Evolutionary conservation across 805 yeast genomes (phyloP).

Genomic region (Wickerhamiella domercqiae): DNA sequence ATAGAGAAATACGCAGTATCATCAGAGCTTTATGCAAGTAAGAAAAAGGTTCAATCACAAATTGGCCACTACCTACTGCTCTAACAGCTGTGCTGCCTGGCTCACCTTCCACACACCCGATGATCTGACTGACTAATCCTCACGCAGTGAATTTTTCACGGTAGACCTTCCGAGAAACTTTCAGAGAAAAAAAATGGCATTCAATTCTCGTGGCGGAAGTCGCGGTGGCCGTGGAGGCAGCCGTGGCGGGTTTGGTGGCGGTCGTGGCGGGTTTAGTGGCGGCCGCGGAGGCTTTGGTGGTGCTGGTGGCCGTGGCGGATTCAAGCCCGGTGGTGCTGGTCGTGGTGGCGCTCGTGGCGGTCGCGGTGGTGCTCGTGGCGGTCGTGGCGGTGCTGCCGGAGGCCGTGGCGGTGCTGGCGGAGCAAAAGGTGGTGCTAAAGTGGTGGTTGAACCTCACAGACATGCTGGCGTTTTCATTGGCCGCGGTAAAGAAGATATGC

Average conservation of each 20-base stretch:
- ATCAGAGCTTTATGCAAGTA: too few relatives aligned
- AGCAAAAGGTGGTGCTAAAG: constrained; percentile 69
- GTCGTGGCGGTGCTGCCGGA: constrained; percentile 41
- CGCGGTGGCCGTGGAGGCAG: constrained; percentile 44
- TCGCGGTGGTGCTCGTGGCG: constrained; percentile 36
- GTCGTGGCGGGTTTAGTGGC: constrained; percentile 30
- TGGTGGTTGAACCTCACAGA: constrained; percentile 95
- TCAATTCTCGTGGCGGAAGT: constrained; percentile 35
- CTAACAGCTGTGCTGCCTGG: too few relatives aligned
- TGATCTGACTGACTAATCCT: too few relatives aligned
- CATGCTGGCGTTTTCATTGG: constrained; percentile 97
- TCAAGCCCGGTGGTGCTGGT: constrained; percentile 18
- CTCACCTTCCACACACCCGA: too few relatives aligned
- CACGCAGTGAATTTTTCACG: too few relatives aligned
- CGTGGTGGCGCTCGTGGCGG: constrained; percentile 27
- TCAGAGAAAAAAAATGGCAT: not conserved
- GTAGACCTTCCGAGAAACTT: too few relatives aligned
- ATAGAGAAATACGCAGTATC: too few relatives aligned
- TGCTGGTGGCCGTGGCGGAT: constrained; percentile 24
- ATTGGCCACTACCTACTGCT: too few relatives aligned
- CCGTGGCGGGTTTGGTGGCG: constrained; percentile 35
- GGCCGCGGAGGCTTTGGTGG: constrained; percentile 27
- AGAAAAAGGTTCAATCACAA: too few relatives aligned
- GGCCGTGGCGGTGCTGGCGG: constrained; percentile 41
- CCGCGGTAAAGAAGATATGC: constrained; percentile 97